These are phyloP conservation scores for Brettanomyces bruxellensis DNA, from an alignment of 805 yeast species.

Conservation along the genomic window DNA sequence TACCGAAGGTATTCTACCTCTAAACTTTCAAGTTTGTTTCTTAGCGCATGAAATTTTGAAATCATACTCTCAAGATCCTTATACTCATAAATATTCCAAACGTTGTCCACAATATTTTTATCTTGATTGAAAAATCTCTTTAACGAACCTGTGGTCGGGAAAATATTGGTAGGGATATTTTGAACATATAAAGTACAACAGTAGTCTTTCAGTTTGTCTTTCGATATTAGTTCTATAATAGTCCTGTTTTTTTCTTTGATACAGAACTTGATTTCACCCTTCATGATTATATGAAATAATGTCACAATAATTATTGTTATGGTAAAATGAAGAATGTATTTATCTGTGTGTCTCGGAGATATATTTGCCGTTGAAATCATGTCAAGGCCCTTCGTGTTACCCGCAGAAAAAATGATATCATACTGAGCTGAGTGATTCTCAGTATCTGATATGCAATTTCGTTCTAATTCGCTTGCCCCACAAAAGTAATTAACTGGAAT, in stretches of 20 bases:
- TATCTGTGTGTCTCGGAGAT: constrained; percentile 37
- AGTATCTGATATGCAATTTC: not conserved
- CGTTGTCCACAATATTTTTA: constrained; percentile 35
- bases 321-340: constrained; percentile 55
- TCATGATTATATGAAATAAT: constrained; percentile 47
- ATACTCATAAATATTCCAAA: constrained; percentile 52
- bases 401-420: constrained; percentile 2
- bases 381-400: constrained; percentile 44
- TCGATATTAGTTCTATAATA: no score
- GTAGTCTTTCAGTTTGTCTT: constrained; percentile 17
- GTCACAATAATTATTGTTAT: constrained; percentile 46
- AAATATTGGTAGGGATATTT: constrained; percentile 33
- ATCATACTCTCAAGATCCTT: constrained; percentile 27
- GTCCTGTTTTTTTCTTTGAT: constrained; percentile 36
- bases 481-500: constrained; percentile 56
- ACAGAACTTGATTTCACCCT: constrained; percentile 46
- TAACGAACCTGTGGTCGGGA: constrained; percentile 22
- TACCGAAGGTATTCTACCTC: constrained; percentile 30
- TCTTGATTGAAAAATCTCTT: constrained; percentile 26
- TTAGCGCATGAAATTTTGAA: constrained; percentile 19
- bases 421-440: not conserved
- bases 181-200: constrained; percentile 25
- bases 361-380: constrained; percentile 64
- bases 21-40: constrained; percentile 30
- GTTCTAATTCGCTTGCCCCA: constrained; percentile 3